A percentile compares a stretch with the other conserved stretches of the same genome.
These are phyloP conservation scores for Sarocladium kiliense DNA, from an alignment of 2,329 filamentous ascomycete species.

Conservation along the genomic window DNA sequence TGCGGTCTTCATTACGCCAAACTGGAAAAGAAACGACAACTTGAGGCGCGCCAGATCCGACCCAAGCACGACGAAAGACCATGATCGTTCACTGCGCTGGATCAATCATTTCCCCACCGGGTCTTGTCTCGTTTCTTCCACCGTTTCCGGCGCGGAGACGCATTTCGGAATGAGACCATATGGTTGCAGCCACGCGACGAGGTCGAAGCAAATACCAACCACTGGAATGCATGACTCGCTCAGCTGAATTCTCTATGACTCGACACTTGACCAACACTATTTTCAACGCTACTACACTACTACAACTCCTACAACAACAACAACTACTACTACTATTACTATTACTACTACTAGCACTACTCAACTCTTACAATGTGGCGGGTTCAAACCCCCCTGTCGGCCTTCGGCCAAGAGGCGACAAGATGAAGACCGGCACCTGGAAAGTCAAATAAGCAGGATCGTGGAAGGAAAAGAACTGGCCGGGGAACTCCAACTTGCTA, in stretches of 20 bases:
- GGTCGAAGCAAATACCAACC: background rate
- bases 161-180: background rate
- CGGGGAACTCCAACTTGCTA: constrained; percentile 33
- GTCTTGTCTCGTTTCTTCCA: too few relatives aligned
- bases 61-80: constrained; percentile 47
- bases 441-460: too few relatives aligned
- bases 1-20: constrained; percentile 83
- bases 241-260: background rate
- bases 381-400: too few relatives aligned
- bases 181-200: background rate
- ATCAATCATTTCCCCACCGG: background rate
- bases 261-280: background rate
- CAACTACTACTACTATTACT: background rate
- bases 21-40: constrained; percentile 58
- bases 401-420: too few relatives aligned
- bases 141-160: too few relatives aligned
- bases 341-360: too few relatives aligned
- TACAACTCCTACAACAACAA: background rate
- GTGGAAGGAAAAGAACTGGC: too few relatives aligned
- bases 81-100: constrained; percentile 7
- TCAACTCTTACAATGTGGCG: too few relatives aligned
- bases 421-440: too few relatives aligned
- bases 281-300: background rate
- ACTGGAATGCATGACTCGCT: constrained; percentile 2
- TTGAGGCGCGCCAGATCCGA: constrained; percentile 48